Percentiles rank a stretch among this genome's conserved stretches.
phyloP scores from a whole-genome alignment of 192 early-diverging fungal species.

The Coemansia reversa region DNA sequence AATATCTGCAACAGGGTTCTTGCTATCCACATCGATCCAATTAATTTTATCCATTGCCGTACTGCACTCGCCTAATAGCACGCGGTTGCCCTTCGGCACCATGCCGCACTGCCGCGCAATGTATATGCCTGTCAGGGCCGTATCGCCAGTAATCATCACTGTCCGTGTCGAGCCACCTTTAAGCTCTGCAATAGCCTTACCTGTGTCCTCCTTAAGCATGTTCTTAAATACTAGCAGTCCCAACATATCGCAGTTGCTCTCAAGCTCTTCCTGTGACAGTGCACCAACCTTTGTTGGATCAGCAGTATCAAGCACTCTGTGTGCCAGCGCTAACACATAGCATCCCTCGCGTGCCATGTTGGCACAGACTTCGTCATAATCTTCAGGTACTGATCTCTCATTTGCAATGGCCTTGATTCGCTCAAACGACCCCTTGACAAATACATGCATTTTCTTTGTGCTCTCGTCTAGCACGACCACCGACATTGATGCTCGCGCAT shows the following conservation, averaged over 20 bases:
- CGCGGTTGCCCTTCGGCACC: slow-evolving; percentile 17
- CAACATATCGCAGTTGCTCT: slow-evolving; percentile 56
- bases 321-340: slow-evolving; percentile 73
- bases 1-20: slow-evolving; percentile 33
- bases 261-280: slow-evolving; percentile 60
- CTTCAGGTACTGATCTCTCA: slow-evolving; percentile 53
- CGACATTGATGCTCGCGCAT: slow-evolving; percentile 66
- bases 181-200: slow-evolving; percentile 65
- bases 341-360: slow-evolving; percentile 66
- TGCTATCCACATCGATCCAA: slow-evolving; percentile 63
- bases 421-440: slow-evolving; percentile 70
- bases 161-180: slow-evolving; percentile 69
- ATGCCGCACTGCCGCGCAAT: slow-evolving; percentile 59
- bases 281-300: slow-evolving; percentile 39
- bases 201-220: slow-evolving; percentile 73
- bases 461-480: slow-evolving; percentile 55
- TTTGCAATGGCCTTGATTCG: slow-evolving; percentile 62
- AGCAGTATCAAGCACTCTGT: slow-evolving; percentile 54
- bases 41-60: slow-evolving; percentile 44
- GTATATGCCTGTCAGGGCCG: slow-evolving; percentile 70
- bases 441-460: slow-evolving; percentile 52
- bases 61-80: slow-evolving; percentile 59
- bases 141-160: slow-evolving; percentile 85
- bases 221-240: slow-evolving; percentile 77
- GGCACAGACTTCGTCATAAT: slow-evolving; percentile 57